Conservation (phyloP, 1,284 basidiomycete species). For the Heterobasidion annosum region DNA sequence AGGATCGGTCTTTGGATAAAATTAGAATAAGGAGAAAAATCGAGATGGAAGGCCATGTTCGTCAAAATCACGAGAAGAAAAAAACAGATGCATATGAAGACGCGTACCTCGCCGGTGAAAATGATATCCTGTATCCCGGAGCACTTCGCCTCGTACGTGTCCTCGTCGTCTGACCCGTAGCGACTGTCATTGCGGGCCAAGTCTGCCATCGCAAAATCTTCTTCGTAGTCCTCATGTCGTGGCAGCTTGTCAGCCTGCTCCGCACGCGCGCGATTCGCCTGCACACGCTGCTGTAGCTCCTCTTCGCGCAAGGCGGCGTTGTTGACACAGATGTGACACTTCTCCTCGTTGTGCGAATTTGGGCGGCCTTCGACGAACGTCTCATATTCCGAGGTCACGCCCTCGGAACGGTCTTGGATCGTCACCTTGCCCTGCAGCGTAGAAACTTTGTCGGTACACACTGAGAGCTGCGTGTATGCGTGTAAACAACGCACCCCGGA, state of each 20-base stretch:
- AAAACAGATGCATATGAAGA: constrained; percentile 1
- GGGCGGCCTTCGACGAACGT: constrained; percentile 23
- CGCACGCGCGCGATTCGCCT: background rate
- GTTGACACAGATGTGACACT: constrained; percentile 22
- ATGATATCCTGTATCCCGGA: constrained; percentile 48
- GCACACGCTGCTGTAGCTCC: constrained; percentile 7
- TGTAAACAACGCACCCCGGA: constrained; percentile 14
- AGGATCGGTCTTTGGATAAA: constrained; percentile 34
- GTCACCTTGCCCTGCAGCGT: constrained; percentile 8
- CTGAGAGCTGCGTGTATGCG: background rate
- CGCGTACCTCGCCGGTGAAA: constrained; percentile 41
- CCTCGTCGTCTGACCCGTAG: constrained; percentile 6
- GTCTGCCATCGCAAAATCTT: constrained; percentile 12
- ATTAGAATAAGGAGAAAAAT: background rate
- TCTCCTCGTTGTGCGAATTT: constrained; percentile 32
- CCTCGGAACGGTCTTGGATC: constrained; percentile 11
- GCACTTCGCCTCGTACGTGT: constrained; percentile 23
- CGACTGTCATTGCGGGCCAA: constrained; percentile 5
- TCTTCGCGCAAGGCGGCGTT: constrained; percentile 16
- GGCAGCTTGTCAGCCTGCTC: background rate
- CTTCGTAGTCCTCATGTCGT: constrained; percentile 10
- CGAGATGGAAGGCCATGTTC: too few species aligned
- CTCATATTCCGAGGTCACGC: constrained; percentile 22
- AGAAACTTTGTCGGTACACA: background rate
- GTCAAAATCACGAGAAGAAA: background rate